Evolutionary conservation across 2,329 filamentous ascomycete genomes (phyloP).

Genomic region (Aspergillus costaricaensis): DNA sequence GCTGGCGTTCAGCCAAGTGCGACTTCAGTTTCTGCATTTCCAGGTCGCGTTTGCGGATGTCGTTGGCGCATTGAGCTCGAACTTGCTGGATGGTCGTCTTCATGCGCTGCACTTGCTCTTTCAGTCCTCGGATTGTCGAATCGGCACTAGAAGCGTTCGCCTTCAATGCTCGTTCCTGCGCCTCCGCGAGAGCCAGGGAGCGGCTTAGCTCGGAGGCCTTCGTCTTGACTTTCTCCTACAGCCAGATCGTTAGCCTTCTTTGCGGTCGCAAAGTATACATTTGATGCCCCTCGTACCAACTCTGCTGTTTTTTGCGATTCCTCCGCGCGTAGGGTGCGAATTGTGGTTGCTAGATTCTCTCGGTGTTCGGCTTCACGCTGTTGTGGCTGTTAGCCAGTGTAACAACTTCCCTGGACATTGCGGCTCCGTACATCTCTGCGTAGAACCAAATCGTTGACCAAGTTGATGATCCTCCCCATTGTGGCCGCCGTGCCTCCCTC

Average conservation of each 20-base stretch:
- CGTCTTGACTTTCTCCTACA: conserved; percentile 55
- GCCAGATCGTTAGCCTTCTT: conserved; percentile 16
- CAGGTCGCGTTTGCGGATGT: conserved; percentile 84
- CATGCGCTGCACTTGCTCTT: conserved; percentile 78
- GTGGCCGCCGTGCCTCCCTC: conserved; percentile 64
- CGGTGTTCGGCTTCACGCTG: conserved; percentile 88
- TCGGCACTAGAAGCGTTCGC: conserved; percentile 74
- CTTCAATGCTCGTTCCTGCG: conserved; percentile 70
- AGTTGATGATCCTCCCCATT: conserved; percentile 84
- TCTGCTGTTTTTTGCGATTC: conserved; percentile 72
- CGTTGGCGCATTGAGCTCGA: conserved; percentile 81
- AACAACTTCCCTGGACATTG: not conserved
- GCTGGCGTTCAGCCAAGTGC: conserved; percentile 71
- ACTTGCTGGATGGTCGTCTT: conserved; percentile 81
- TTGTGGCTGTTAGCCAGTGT: not conserved
- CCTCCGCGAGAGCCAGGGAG: conserved; percentile 61
- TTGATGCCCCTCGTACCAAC: conserved; percentile 51
- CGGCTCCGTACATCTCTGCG: conserved; percentile 74
- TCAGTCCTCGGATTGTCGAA: conserved; percentile 70
- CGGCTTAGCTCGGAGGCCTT: conserved; percentile 59
- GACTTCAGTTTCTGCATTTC: conserved; percentile 88
- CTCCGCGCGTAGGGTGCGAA: conserved; percentile 74
- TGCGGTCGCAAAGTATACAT: not conserved
- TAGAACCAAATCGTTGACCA: conserved; percentile 90
- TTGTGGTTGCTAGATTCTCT: conserved; percentile 75